A percentile compares a stretch with the other conserved stretches of the same genome.
Conservation (phyloP, 2,329 filamentous ascomycete genomes). For the Atkinsonella hypoxylon region DNA sequence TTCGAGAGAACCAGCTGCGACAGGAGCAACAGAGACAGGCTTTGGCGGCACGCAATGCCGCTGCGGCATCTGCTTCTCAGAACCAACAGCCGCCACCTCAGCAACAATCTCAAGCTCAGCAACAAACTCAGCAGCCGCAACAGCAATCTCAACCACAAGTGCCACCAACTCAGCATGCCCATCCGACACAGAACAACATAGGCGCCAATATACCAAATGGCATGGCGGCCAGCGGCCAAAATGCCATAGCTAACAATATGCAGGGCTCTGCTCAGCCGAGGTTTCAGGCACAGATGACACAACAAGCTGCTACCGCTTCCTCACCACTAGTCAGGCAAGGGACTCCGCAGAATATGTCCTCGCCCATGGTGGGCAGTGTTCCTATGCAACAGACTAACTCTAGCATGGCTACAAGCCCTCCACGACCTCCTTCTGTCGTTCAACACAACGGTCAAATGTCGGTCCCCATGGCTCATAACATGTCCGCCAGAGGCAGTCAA, state of each 20-base stretch:
- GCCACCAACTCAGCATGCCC: constrained; percentile 21
- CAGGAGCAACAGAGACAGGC: constrained; percentile 25
- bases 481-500: constrained; percentile 53
- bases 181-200: constrained; percentile 25
- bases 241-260: constrained; percentile 27
- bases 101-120: neutral
- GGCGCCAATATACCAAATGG: constrained; percentile 28
- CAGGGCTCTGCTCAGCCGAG: constrained; percentile 30
- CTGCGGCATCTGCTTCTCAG: constrained; percentile 15
- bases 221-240: constrained; percentile 16
- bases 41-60: constrained; percentile 16
- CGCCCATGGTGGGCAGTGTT: constrained; percentile 49
- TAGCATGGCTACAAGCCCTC: constrained; percentile 56
- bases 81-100: constrained; percentile 10
- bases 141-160: constrained; percentile 4
- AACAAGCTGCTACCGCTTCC: constrained; percentile 48
- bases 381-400: constrained; percentile 56
- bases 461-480: constrained; percentile 47
- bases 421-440: constrained; percentile 53
- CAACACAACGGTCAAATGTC: constrained; percentile 43
- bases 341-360: constrained; percentile 53
- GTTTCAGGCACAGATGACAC: constrained; percentile 45
- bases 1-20: constrained; percentile 23
- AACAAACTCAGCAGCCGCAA: constrained; percentile 2
- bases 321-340: constrained; percentile 56